Evolutionary conservation across 306 rosid genomes (phyloP).

Genomic region (Malus fusca): DNA sequence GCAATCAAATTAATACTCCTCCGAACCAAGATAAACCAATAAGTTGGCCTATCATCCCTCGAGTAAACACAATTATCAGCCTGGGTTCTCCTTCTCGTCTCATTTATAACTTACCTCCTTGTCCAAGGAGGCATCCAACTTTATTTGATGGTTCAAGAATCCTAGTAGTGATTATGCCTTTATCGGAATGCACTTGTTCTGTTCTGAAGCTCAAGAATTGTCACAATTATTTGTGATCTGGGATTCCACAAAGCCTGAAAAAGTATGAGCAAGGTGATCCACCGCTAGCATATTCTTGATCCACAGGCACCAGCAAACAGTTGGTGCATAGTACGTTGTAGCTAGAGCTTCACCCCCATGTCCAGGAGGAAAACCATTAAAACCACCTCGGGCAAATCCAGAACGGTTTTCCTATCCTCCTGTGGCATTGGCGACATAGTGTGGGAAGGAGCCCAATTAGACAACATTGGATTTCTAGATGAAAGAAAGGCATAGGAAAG

Average conservation of each 20-base stretch:
- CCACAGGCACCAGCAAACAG: conserved; percentile 4
- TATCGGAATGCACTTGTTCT: conserved; percentile 25
- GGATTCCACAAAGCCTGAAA: conserved; percentile 25
- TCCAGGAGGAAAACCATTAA: conserved; percentile 11
- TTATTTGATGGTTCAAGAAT: conserved; percentile 20
- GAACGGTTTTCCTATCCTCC: conserved; percentile 10
- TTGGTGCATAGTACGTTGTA: background rate
- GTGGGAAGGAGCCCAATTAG: conserved; percentile 12
- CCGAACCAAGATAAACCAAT: background rate
- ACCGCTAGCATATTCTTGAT: background rate
- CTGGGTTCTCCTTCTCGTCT: conserved; percentile 31
- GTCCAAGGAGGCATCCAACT: conserved; percentile 36
- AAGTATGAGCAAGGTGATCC: conserved; percentile 5
- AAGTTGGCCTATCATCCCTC: conserved; percentile 24
- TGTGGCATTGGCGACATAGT: conserved; percentile 8
- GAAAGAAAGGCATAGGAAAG: conserved; percentile 16
- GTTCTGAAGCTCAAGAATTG: conserved; percentile 32
- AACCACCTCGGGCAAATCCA: conserved; percentile 5
- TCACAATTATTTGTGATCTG: conserved; percentile 28
- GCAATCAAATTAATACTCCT: background rate
- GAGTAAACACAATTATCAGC: conserved; percentile 28
- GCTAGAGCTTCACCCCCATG: conserved; percentile 18
- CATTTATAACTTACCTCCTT: conserved; percentile 37
- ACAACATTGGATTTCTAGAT: conserved; percentile 21
- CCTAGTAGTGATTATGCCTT: conserved; percentile 18